Conservation (phyloP, 2,329 filamentous ascomycete genomes). For the Alternaria burnsii region DNA sequence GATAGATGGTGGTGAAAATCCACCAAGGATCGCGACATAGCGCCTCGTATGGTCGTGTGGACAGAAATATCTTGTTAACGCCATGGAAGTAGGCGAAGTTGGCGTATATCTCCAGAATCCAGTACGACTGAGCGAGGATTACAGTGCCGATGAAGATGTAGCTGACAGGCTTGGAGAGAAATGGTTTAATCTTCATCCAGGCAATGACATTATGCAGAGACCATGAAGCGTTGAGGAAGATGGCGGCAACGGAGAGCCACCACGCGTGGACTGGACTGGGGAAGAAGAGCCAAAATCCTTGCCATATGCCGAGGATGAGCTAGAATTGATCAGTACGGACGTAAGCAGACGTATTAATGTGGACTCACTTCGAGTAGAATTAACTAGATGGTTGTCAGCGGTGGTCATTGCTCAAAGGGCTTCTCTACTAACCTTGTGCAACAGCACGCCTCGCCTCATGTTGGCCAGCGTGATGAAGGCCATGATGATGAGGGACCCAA, state of each 20-base stretch:
- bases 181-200: slow-evolving; percentile 72
- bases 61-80: slow-evolving; percentile 61
- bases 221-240: slow-evolving; percentile 70
- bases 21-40: slow-evolving; percentile 73
- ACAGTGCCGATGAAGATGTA: slow-evolving; percentile 67
- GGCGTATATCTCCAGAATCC: slow-evolving; percentile 70
- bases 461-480: slow-evolving; percentile 58
- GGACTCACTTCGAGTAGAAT: slow-evolving; percentile 54
- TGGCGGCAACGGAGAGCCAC: slow-evolving; percentile 69
- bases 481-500: slow-evolving; percentile 58
- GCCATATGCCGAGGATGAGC: slow-evolving; percentile 65
- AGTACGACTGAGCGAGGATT: slow-evolving; percentile 68
- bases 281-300: slow-evolving; percentile 68
- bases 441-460: slow-evolving; percentile 57
- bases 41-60: slow-evolving; percentile 67
- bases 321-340: slow-evolving; percentile 34
- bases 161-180: slow-evolving; percentile 61
- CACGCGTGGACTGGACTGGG: slow-evolving; percentile 66
- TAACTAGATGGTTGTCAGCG: slow-evolving; percentile 43
- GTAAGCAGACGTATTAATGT: not conserved
- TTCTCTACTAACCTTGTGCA: slow-evolving; percentile 54
- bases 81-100: slow-evolving; percentile 72
- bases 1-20: slow-evolving; percentile 67
- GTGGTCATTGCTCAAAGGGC: not conserved
- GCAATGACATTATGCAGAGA: slow-evolving; percentile 71